Base-by-base conservation (phyloP, 2,329 filamentous ascomycete species). In the Escovopsis sp. region DNA sequence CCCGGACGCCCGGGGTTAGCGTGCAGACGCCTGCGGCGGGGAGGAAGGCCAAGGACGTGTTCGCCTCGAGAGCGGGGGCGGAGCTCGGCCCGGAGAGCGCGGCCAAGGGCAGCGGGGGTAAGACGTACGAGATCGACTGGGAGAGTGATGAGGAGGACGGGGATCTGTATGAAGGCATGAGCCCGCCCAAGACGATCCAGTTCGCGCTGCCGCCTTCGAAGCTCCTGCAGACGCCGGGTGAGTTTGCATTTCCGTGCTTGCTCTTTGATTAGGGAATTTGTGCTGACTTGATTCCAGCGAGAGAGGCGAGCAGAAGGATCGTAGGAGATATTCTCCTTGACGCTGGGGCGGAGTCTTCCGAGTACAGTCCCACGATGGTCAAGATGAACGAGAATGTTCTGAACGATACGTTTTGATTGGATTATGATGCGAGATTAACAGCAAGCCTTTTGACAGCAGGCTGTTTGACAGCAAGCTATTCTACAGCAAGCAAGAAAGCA, bases 121-220 rank as follows among this genome's bases (percentile, higher is more conserved):
- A 60, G 26, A 63, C 58, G 45, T 72, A 75, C 42, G 76, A 80
- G 55, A 75, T 79, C 44, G 70, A 69, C 15, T 91, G 86, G 80
- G 81, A 88, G 42, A 83, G 79, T 53, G 81, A 87, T 43, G 81
- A 82, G 26, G 75, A 77, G 9, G 75, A 75, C 34, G 70, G 70
- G 23, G 75, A 70, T 36, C 55, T 75, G 6, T 80, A 82, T 45
- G 73, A 73, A 6, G 85, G 80, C 6, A 81, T 87, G 62, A 94
- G 85, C 55, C 91, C 91, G 26, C 91, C 91, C 0, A 96, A 96
- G 68, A 91, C 85, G 10, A 88, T 93, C 46, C 83, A 88, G 55
- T 93, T 93, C 59, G 80, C 82, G 37, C 64, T 93, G 39, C 83
- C 83, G 40, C 81, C 82, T 42, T 83, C 79, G 35, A 80, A 83